Evolutionary conservation across 495 filamentous ascomycete genomes (phyloP).

Genomic region (Penicillium egyptiacum): DNA sequence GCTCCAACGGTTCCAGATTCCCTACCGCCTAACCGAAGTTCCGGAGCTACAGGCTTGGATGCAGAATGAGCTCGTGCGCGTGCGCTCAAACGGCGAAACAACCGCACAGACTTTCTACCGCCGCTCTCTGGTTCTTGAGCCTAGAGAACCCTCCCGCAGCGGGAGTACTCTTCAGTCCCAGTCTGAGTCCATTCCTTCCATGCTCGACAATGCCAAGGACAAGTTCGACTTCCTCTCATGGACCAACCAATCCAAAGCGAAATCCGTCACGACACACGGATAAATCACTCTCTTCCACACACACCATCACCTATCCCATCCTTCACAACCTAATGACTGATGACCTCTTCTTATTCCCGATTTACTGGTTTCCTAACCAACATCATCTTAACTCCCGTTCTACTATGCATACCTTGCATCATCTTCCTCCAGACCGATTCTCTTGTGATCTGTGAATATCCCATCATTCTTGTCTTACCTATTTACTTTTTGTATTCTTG

Average conservation of each 20-base stretch:
- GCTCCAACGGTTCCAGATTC: constrained; percentile 94
- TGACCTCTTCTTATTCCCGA: constrained; percentile 19
- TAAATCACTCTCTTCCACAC: constrained; percentile 22
- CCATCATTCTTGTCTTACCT: constrained; percentile 9
- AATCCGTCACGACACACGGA: constrained; percentile 47
- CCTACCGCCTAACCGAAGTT: constrained; percentile 81
- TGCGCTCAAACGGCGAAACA: constrained; percentile 74
- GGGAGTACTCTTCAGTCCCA: constrained; percentile 20
- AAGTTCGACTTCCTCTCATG: constrained; percentile 59
- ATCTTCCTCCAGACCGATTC: constrained; percentile 10
- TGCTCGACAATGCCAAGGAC: constrained; percentile 54
- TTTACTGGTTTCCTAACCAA: constrained; percentile 12
- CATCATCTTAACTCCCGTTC: constrained; percentile 6
- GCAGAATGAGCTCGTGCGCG: constrained; percentile 75
- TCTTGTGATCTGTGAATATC: constrained; percentile 33
- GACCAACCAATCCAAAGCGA: constrained; percentile 52
- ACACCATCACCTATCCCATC: constrained; percentile 12
- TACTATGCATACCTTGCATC: constrained; percentile 27
- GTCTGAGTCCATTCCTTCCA: constrained; percentile 46
- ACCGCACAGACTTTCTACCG: constrained; percentile 81
- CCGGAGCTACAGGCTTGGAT: constrained; percentile 95
- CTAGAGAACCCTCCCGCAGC: constrained; percentile 55
- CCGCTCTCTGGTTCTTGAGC: constrained; percentile 85
- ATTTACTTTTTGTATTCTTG: constrained; percentile 11
- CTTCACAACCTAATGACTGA: constrained; percentile 25